phyloP scores from a whole-genome alignment of 805 yeast genomes.

The Ogataea glucozyma region DNA sequence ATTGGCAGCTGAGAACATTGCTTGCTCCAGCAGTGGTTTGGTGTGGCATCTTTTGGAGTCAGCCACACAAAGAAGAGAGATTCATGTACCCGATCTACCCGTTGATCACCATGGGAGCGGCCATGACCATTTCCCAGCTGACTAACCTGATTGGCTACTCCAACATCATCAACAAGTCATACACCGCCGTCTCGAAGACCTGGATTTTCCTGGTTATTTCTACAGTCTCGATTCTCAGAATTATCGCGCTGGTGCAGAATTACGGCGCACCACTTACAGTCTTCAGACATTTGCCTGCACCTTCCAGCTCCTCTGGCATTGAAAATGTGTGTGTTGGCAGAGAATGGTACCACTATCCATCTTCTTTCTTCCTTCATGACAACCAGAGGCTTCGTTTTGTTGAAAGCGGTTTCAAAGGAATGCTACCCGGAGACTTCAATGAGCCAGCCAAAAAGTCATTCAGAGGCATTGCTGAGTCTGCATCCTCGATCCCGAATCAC shows the following conservation, averaged over 20 bases:
- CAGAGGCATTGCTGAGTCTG: slow-evolving; percentile 32
- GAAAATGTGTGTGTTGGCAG: slow-evolving; percentile 83
- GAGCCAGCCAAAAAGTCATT: slow-evolving; percentile 35
- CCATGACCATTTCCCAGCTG: slow-evolving; percentile 41
- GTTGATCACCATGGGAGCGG: slow-evolving; percentile 61
- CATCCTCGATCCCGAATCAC: slow-evolving; percentile 54
- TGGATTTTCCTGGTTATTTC: slow-evolving; percentile 20
- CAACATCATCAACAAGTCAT: slow-evolving; percentile 15
- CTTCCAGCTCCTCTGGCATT: slow-evolving; percentile 15
- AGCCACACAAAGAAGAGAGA: slow-evolving; percentile 93
- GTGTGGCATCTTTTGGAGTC: slow-evolving; percentile 63
- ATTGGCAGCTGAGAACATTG: slow-evolving; percentile 26
- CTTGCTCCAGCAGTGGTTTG: slow-evolving; percentile 61
- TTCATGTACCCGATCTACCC: slow-evolving; percentile 86
- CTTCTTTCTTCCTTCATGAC: slow-evolving; percentile 76
- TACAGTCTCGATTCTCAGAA: slow-evolving; percentile 49
- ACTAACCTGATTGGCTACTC: slow-evolving; percentile 17
- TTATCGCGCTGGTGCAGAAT: slow-evolving; percentile 59
- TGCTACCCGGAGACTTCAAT: slow-evolving; percentile 82
- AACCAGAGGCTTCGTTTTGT: slow-evolving; percentile 66
- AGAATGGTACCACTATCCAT: slow-evolving; percentile 93
- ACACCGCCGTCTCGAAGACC: slow-evolving; percentile 12
- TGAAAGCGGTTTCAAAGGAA: slow-evolving; percentile 77
- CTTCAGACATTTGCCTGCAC: slow-evolving; percentile 44
- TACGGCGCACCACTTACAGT: slow-evolving; percentile 74